Percentiles rank a stretch among this genome's conserved stretches.
These are phyloP conservation scores for Brassica incana DNA, from an alignment of 345 rosid species.

Conservation along the genomic window DNA sequence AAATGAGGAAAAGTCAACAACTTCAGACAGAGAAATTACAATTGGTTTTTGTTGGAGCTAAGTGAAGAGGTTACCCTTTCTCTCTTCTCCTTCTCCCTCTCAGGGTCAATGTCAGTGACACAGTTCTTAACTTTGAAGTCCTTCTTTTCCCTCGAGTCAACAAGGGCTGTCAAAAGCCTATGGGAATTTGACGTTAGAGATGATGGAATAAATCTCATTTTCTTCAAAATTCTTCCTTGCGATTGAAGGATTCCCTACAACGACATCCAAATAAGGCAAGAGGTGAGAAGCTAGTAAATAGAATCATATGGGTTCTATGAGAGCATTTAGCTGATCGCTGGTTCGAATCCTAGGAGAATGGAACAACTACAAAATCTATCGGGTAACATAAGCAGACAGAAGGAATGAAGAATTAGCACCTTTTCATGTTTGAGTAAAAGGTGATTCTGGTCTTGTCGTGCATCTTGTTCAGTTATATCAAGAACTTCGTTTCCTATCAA, in stretches of 20 bases:
- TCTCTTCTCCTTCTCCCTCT: slow-evolving; percentile 95
- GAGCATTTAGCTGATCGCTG: neutral
- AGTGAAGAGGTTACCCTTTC: slow-evolving; percentile 67
- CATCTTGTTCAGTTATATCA: slow-evolving; percentile 92
- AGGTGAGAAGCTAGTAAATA: slow-evolving; percentile 2
- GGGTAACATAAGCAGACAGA: neutral
- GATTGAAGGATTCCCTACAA: slow-evolving; percentile 97
- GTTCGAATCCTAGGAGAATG: slow-evolving; percentile 10
- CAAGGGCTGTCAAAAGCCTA: slow-evolving; percentile 87
- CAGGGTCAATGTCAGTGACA: slow-evolving; percentile 97
- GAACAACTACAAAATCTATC: neutral
- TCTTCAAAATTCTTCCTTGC: slow-evolving; percentile 88
- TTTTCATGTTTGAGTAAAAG: slow-evolving; percentile 91
- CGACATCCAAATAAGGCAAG: slow-evolving; percentile 15
- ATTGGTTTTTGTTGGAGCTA: neutral
- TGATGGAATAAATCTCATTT: slow-evolving; percentile 96
- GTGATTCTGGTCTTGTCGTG: slow-evolving; percentile 86
- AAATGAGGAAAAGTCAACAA: slow-evolving; percentile 12
- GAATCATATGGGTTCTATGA: neutral
- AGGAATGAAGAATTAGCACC: slow-evolving; percentile 48
- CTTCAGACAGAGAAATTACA: neutral
- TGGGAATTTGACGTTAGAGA: slow-evolving; percentile 93
- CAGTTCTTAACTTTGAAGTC: slow-evolving; percentile 90
- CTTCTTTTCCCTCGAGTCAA: slow-evolving; percentile 90
- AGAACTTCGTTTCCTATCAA: slow-evolving; percentile 97